Percentiles rank a stretch among this genome's conserved stretches.
phyloP scores from a whole-genome alignment of 2,329 filamentous ascomycete genomes.

The Sporothrix euskadiensis region DNA sequence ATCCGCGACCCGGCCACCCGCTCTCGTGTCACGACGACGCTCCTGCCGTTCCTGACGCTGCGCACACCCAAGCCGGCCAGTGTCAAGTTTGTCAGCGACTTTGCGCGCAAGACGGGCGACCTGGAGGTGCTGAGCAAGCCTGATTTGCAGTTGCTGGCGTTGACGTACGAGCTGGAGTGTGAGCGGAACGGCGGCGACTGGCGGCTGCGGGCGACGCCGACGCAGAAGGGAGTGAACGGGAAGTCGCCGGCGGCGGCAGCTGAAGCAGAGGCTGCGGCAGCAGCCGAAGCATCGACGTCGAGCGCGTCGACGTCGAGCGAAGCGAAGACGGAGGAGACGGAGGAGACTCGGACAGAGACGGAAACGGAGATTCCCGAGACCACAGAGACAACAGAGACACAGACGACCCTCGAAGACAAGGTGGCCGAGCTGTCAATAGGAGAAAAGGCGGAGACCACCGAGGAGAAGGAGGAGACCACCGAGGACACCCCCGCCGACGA shows the following conservation, averaged over 20 bases:
- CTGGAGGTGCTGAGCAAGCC: slow-evolving; percentile 81
- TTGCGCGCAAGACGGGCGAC: slow-evolving; percentile 88
- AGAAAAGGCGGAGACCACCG: not conserved
- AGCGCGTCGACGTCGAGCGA: not conserved
- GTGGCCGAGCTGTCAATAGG: slow-evolving; percentile 19
- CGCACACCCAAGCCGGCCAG: slow-evolving; percentile 74
- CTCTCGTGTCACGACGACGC: slow-evolving; percentile 75
- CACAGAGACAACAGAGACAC: slow-evolving; percentile 7
- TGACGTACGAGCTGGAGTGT: slow-evolving; percentile 92
- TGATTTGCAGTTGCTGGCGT: slow-evolving; percentile 84
- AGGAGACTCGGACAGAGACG: not conserved
- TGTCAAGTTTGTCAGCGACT: slow-evolving; percentile 76
- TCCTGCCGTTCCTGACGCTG: slow-evolving; percentile 81
- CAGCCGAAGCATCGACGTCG: not conserved
- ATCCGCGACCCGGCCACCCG: slow-evolving; percentile 84
- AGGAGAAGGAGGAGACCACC: slow-evolving; percentile 30
- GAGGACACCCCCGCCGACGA: slow-evolving; percentile 30
- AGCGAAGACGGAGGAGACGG: not conserved
- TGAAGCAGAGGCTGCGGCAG: slow-evolving; percentile 2
- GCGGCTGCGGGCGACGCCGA: slow-evolving; percentile 75
- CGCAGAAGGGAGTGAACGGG: slow-evolving; percentile 76
- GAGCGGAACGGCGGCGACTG: slow-evolving; percentile 89
- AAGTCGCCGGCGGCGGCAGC: slow-evolving; percentile 51
- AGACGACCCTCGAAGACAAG: slow-evolving; percentile 6
- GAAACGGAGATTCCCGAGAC: slow-evolving; percentile 22